Evolutionary conservation across 2,329 filamentous ascomycete species (phyloP), one percentile per base, ranked within the genome.

Genomic region (Botrytis elliptica): DNA sequence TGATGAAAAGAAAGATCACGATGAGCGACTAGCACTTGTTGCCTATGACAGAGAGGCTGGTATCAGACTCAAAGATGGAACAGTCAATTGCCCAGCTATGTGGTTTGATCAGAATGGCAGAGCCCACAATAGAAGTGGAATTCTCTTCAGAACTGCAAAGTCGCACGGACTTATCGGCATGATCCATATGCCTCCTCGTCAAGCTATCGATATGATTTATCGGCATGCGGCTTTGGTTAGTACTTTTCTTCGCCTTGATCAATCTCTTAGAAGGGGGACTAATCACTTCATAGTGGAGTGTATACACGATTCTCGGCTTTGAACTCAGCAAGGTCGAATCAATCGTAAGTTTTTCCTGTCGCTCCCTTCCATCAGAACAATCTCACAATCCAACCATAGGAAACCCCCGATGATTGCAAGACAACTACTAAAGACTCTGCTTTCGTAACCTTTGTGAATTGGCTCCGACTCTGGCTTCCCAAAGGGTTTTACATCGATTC

Each of bases 161-260:
- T 69, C 66, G 33, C 46, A 69, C 10, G 66, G 66, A 6, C n/a
- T 57, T 14, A 60, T 69, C 16, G 52, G 66, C 0, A 38, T 40
- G 46, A 57, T 69, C 9, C 49, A 59, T 59, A 59, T 59, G 65
- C 16, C 65, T 0, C 42, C 65, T 25, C 9, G 22, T 12, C 36
- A 69, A 33, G 49, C 49, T 20, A 69, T 69, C 36, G 49, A 59
- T 59, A 69, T 69, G 66, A 42, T 59, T 29, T 69, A 69, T 44
- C 46, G 25, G 22, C 33, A 59, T n/a, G 66, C 49, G 8, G 52
- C 66, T 44, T 57, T 69, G 33, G 65, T 68, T 8, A 25, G 44
- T 40, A 36, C 6, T 14, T 20, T 36, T n/a, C 36, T 55, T 42
- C 4, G 22, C n/a, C 4, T 16, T 1, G 1, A 52, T 22, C 3